Conservation (phyloP, 768 basidiomycete genomes). For the Galerina marginata region DNA sequence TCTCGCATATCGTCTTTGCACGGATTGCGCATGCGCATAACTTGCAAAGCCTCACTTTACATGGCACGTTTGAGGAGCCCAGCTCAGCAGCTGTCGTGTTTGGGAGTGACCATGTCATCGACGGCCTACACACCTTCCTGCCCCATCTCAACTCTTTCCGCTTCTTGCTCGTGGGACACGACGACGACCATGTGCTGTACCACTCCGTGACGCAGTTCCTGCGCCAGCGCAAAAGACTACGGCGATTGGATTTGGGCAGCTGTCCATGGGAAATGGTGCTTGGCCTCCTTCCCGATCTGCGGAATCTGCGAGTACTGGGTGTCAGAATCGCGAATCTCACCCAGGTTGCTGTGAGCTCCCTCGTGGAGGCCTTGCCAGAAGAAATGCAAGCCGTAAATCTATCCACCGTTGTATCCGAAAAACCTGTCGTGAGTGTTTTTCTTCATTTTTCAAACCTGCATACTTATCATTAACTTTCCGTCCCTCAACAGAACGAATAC, state of each 20-base stretch:
- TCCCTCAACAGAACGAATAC: slow-evolving; percentile 52
- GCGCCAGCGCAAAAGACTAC: slow-evolving; percentile 48
- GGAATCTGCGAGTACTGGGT: slow-evolving; percentile 58
- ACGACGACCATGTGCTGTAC: slow-evolving; percentile 59
- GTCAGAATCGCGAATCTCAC: slow-evolving; percentile 60
- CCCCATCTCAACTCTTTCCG: slow-evolving; percentile 68
- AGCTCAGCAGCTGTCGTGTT: slow-evolving; percentile 63
- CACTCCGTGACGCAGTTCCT: slow-evolving; percentile 61
- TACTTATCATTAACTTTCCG: not conserved
- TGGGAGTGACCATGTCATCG: slow-evolving; percentile 63
- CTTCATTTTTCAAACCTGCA: not conserved
- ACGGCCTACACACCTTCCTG: slow-evolving; percentile 61
- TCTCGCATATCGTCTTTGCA: slow-evolving; percentile 65
- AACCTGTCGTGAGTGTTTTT: slow-evolving; percentile 47
- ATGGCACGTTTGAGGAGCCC: slow-evolving; percentile 69
- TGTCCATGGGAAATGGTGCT: slow-evolving; percentile 70
- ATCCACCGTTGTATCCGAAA: slow-evolving; percentile 53
- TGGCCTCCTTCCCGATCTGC: slow-evolving; percentile 55
- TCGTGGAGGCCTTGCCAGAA: slow-evolving; percentile 47
- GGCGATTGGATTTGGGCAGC: slow-evolving; percentile 64
- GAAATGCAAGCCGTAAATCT: slow-evolving; percentile 62
- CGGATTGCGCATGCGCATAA: slow-evolving; percentile 68
- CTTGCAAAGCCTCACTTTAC: slow-evolving; percentile 65
- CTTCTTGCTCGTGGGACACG: slow-evolving; percentile 67
- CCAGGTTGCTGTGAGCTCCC: slow-evolving; percentile 37